Evolutionary conservation across 2,329 filamentous ascomycete genomes (phyloP).

Genomic region (Rhynchosporium graminicola): DNA sequence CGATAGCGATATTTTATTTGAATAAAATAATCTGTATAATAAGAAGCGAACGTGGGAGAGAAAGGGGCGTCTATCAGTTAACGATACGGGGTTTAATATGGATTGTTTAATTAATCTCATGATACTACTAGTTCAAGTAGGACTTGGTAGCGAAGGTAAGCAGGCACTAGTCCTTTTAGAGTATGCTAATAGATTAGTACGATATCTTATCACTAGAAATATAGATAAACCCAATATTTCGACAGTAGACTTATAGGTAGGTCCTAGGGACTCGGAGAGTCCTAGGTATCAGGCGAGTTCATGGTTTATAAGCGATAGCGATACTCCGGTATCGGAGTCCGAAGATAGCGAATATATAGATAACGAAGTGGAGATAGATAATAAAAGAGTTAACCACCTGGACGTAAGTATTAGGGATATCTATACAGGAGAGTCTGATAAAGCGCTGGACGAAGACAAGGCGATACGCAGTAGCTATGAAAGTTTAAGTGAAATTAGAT

Average conservation of each 20-base stretch:
- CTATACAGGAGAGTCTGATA: neutral
- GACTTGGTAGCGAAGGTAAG: slow-evolving; percentile 16
- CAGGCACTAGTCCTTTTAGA: slow-evolving; percentile 8
- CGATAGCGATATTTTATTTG: slow-evolving; percentile 25
- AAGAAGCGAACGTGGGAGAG: slow-evolving; percentile 25
- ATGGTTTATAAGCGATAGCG: neutral
- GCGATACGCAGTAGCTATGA: neutral
- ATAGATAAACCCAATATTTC: slow-evolving; percentile 20
- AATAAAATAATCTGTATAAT: slow-evolving; percentile 28
- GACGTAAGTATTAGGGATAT: neutral
- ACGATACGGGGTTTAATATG: slow-evolving; percentile 21
- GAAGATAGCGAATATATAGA: slow-evolving; percentile 4
- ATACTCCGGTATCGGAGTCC: neutral
- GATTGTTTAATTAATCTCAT: slow-evolving; percentile 29
- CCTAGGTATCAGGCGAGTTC: neutral
- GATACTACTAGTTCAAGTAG: slow-evolving; percentile 14
- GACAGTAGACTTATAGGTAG: slow-evolving; percentile 22
- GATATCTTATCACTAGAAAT: slow-evolving; percentile 22
- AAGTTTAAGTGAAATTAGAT: slow-evolving; percentile 2
- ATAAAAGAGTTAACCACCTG: neutral
- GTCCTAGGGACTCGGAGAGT: slow-evolving; percentile 2
- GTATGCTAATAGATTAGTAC: slow-evolving; percentile 22
- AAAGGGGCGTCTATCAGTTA: slow-evolving; percentile 19
- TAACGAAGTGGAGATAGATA: neutral
- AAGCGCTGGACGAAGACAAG: neutral